Percentiles rank a stretch among this genome's conserved stretches.
Conservation (phyloP, 2,329 filamentous ascomycete genomes). For the Xylaria sp. region DNA sequence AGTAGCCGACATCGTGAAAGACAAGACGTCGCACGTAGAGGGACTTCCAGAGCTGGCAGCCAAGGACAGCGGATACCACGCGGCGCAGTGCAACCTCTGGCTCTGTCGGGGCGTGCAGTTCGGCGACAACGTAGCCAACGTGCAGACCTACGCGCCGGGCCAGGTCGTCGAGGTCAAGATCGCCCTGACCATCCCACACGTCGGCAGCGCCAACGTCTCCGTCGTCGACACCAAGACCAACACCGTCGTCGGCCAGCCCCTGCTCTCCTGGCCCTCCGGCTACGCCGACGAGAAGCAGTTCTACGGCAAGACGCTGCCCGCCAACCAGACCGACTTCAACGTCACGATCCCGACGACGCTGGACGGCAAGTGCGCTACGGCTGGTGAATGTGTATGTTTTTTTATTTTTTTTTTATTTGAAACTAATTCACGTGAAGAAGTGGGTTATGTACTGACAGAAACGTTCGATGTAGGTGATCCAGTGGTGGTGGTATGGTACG, state of each 20-base stretch:
- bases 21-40: conserved; percentile 48
- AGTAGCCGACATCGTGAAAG: conserved; percentile 41
- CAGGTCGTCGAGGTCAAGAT: conserved; percentile 55
- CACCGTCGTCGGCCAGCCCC: conserved; percentile 50
- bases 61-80: conserved; percentile 41
- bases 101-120: conserved; percentile 55
- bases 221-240: conserved; percentile 58
- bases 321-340: conserved; percentile 46
- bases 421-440: neutral
- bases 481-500: conserved; percentile 49
- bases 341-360: conserved; percentile 45
- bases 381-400: conserved; percentile 46
- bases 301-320: conserved; percentile 43
- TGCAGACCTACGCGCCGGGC: conserved; percentile 54
- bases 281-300: conserved; percentile 47
- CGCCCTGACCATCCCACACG: conserved; percentile 58
- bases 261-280: conserved; percentile 45
- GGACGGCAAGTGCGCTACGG: conserved; percentile 41
- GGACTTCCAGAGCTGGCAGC: conserved; percentile 47
- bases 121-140: conserved; percentile 52
- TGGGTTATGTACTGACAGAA: conserved; percentile 6
- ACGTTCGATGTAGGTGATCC: conserved; percentile 41
- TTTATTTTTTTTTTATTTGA: neutral
- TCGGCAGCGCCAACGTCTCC: conserved; percentile 59
- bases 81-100: conserved; percentile 49